Evolutionary conservation across 2,329 filamentous ascomycete species (phyloP).

Genomic region (Diaporthe helianthi): DNA sequence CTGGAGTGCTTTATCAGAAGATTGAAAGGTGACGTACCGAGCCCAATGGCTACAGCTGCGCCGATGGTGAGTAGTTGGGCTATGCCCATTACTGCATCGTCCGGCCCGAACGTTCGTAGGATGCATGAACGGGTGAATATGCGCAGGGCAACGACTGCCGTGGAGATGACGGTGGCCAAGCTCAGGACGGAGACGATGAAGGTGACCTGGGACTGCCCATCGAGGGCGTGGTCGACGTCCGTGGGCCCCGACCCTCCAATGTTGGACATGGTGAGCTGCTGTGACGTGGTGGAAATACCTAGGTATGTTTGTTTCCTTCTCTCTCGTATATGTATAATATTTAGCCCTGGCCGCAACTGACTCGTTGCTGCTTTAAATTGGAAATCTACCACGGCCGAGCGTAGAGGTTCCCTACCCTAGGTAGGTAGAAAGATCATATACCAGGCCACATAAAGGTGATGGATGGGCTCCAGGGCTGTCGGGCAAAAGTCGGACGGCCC

Average conservation of each 20-base stretch:
- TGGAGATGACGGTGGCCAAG: constrained; percentile 38
- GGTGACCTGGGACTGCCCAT: constrained; percentile 36
- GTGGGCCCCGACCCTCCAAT: constrained; percentile 6
- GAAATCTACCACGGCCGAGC: neutral
- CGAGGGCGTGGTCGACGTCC: constrained; percentile 36
- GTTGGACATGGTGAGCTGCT: constrained; percentile 19
- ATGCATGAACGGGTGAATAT: constrained; percentile 37
- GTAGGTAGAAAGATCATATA: too few species aligned
- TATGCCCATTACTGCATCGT: constrained; percentile 38
- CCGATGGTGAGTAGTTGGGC: constrained; percentile 38
- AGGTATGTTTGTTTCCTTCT: constrained; percentile 7
- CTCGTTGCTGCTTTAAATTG: neutral
- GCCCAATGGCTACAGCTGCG: constrained; percentile 38
- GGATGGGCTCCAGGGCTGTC: constrained; percentile 15
- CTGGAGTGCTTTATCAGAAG: neutral
- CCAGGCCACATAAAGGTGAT: constrained; percentile 11
- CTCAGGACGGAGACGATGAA: constrained; percentile 38
- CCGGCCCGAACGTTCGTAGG: constrained; percentile 38
- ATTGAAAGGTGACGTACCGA: constrained; percentile 36
- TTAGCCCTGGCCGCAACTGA: neutral
- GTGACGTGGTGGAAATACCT: neutral
- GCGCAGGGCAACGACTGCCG: constrained; percentile 37
- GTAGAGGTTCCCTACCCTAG: constrained; percentile 4
- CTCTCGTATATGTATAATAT: neutral
- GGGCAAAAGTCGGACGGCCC: constrained; percentile 7